phyloP scores from a whole-genome alignment of 2,329 filamentous ascomycete species.

The Biscogniauxia sp. region DNA sequence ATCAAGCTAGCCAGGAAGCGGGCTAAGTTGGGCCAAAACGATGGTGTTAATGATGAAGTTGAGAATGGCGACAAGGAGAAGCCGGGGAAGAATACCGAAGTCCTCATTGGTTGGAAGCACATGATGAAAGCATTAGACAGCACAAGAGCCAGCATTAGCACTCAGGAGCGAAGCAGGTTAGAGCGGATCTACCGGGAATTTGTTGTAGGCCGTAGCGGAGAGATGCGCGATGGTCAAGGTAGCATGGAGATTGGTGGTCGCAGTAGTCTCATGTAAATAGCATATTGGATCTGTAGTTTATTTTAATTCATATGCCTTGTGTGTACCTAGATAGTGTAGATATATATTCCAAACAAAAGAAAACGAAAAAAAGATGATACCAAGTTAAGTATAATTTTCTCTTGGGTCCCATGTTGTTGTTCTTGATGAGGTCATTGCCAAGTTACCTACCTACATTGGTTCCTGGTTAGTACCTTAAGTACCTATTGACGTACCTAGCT shows the following conservation, averaged over 20 bases:
- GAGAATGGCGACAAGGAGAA: conserved; percentile 35
- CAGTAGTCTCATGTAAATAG: conserved; percentile 82
- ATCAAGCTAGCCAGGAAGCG: conserved; percentile 71
- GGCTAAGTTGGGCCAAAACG: conserved; percentile 49
- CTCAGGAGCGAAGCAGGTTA: conserved; percentile 71
- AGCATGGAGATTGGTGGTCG: conserved; percentile 89
- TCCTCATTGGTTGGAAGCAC: conserved; percentile 82
- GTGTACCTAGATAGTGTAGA: too few species aligned
- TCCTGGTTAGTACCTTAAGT: too few species aligned
- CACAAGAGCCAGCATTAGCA: conserved; percentile 80
- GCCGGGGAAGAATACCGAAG: conserved; percentile 56
- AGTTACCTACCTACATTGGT: not conserved
- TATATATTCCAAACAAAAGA: too few species aligned
- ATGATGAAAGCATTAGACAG: conserved; percentile 71
- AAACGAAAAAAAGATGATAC: too few species aligned
- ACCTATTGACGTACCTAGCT: too few species aligned
- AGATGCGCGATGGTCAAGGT: conserved; percentile 91
- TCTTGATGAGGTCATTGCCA: too few species aligned
- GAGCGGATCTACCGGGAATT: conserved; percentile 88
- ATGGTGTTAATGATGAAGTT: conserved; percentile 23
- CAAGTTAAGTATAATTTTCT: too few species aligned
- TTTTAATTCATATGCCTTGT: too few species aligned
- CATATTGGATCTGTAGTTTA: not conserved
- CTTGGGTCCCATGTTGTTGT: too few species aligned
- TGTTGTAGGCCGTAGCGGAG: conserved; percentile 85